Base-by-base conservation (phyloP, 805 yeast genomes). In the Candida oleophila region DNA sequence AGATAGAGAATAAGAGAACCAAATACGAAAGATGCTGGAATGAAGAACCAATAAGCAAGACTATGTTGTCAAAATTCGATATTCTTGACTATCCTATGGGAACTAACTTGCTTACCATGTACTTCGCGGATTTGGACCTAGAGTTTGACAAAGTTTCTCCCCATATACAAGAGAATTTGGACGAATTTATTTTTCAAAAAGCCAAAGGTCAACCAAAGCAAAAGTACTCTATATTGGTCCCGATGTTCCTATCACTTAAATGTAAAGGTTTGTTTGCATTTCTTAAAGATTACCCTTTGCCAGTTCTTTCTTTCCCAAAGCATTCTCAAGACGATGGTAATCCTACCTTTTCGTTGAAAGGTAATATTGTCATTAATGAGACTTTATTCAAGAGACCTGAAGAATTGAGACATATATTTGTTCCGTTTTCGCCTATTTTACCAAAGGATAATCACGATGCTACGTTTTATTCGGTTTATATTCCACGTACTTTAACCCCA, bases 401-500 rank as follows among this genome's bases (percentile, higher is more conserved):
- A 22, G 78, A 81, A 43, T 60, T 74, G 58, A 67, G 83, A 52
- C 65, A 68, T 22, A 70, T 79, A 3, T 81, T 74, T 60, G 82
- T 80, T 2, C 82, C 83, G 1, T 82, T 81, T 59, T 81, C 83
- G 3, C 80, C 84, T 0, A 76, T 78, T 25, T 73, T 74, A 4
- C 63, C 66, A 2, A 62, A 64, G 20, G 70, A 55, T 3, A 62
- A 57, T 7, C 54, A 40, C 18, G 50, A 41, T 21, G 82, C 80
- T 53, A 77, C 74, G 35, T 73, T 83, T 45, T 84, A 81, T 60
- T 82, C 85, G 0, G 74, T 76, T 2, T 75, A 73, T 50, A 72
- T 83, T 12, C 75, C 83, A 0, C 73, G 89, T 54, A 83, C 89
- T 0, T 67, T 84, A 60, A 81, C 85, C 2, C 81, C 85, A 0